Evolutionary conservation across 768 basidiomycete species (phyloP), one percentile per base, ranked within the genome.

Genomic region (Rhizopogon vinicolor): DNA sequence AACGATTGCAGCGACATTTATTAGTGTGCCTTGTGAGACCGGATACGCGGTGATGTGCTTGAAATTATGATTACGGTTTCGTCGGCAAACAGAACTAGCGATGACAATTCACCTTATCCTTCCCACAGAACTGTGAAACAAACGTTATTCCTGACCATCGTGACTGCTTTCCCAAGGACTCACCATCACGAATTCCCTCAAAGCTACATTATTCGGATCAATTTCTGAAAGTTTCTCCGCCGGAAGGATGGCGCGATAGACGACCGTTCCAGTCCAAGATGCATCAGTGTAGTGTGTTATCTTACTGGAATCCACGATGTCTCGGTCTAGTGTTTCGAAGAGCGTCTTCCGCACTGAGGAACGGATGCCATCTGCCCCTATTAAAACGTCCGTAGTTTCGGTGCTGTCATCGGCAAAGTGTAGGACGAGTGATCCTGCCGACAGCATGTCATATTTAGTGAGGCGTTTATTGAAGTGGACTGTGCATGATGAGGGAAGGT

Each of bases 311-410:
- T 41, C 40, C 10, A 19, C 48, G 6, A 50, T 33, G 14, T 46
- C 22, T 33, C 14, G 9, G 28, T 48, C 28, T 5, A n/a, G 14
- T 22, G 16, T 16, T 48, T 48, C 28, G 45, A 28, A 25, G 9
- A 33, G 16, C 28, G 45, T 33, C 9, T 25, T 29, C 55, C 16
- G 54, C 39, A 3, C 42, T 43, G 19, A 58, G 58, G 55, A 58
- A 19, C 56, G 58, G 41, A 77, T 72, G 14, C 76, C 76, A 56
- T 77, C 75, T 45, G 71, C 73, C 3, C 74, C 76, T 41, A 76
- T 61, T 7, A 77, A 66, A n/a, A 78, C 55, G 57, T 78, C 73
- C 33, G 74, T 72, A 45, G 60, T 63, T 10, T 66, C 62, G 18
- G 57, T 66, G 25, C 67, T 66, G 19, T 70, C 72, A 58, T 78